These are phyloP conservation scores for Annulohypoxylon truncatum DNA, from an alignment of 2,329 filamentous ascomycete species.

Conservation along the genomic window DNA sequence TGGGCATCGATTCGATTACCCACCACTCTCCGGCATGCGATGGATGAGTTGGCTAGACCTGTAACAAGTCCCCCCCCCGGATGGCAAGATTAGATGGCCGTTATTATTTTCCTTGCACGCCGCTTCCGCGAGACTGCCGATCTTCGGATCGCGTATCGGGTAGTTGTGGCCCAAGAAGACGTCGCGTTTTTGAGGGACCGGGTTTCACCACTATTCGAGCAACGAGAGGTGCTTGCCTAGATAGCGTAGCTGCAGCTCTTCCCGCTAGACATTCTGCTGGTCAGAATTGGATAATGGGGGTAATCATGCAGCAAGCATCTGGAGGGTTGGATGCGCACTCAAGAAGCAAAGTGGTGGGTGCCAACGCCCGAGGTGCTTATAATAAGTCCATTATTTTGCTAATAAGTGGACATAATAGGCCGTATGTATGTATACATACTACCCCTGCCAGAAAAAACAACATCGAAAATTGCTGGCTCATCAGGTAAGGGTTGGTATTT, in stretches of 20 bases:
- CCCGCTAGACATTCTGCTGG: conserved; percentile 12
- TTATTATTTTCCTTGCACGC: conserved; percentile 8
- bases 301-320: conserved; percentile 29
- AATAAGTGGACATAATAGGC: conserved; percentile 23
- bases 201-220: conserved; percentile 29
- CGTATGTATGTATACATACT: conserved; percentile 5
- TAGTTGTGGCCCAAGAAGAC: conserved; percentile 21
- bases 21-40: conserved; percentile 17
- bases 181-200: conserved; percentile 26
- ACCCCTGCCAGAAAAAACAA: conserved; percentile 33
- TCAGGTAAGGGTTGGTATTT: conserved; percentile 10
- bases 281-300: conserved; percentile 11
- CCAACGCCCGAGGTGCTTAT: conserved; percentile 20
- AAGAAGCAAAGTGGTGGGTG: conserved; percentile 26
- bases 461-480: conserved; percentile 21
- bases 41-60: conserved; percentile 24
- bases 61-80: conserved; percentile 19
- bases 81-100: conserved; percentile 16
- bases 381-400: conserved; percentile 20
- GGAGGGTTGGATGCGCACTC: conserved; percentile 31
- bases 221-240: conserved; percentile 21
- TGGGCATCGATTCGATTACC: conserved; percentile 24
- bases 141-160: conserved; percentile 39
- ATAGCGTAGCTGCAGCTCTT: conserved; percentile 31
- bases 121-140: conserved; percentile 28